Percentiles rank a stretch among this genome's conserved stretches.
These are phyloP conservation scores for Penicillium alfredii DNA, from an alignment of 495 filamentous ascomycete species.

Conservation along the genomic window DNA sequence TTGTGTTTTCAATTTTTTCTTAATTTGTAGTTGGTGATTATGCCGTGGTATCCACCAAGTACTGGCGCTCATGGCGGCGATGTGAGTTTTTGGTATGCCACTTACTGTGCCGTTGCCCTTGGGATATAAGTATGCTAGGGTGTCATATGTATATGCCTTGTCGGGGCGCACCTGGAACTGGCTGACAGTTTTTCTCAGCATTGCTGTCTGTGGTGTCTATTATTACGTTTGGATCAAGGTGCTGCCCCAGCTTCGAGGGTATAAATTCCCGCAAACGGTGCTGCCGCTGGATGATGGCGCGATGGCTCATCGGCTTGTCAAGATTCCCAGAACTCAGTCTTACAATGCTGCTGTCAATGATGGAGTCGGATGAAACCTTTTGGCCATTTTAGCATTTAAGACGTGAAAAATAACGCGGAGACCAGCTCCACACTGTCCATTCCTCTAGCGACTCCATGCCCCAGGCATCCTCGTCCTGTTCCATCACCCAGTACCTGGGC, in stretches of 20 bases:
- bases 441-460: too few relatives aligned
- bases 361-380: too few relatives aligned
- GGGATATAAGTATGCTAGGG: constrained; percentile 41
- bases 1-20: constrained; percentile 51
- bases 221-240: constrained; percentile 52
- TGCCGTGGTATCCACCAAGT: constrained; percentile 61
- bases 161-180: too few relatives aligned
- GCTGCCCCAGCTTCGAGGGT: constrained; percentile 45
- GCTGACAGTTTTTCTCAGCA: constrained; percentile 24
- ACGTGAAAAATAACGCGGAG: too few relatives aligned
- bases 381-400: too few relatives aligned
- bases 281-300: constrained; percentile 43
- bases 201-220: constrained; percentile 48
- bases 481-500: too few relatives aligned
- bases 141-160: neutral
- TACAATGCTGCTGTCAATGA: too few relatives aligned
- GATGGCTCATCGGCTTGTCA: constrained; percentile 48
- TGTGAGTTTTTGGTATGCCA: constrained; percentile 64
- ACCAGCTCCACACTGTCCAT: too few relatives aligned
- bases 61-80: constrained; percentile 50
- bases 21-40: constrained; percentile 51
- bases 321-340: too few relatives aligned
- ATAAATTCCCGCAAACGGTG: constrained; percentile 49
- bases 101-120: constrained; percentile 52
- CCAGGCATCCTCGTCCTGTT: too few relatives aligned